phyloP scores from a whole-genome alignment of 1,284 basidiomycete species.

The Malassezia dermatis region DNA sequence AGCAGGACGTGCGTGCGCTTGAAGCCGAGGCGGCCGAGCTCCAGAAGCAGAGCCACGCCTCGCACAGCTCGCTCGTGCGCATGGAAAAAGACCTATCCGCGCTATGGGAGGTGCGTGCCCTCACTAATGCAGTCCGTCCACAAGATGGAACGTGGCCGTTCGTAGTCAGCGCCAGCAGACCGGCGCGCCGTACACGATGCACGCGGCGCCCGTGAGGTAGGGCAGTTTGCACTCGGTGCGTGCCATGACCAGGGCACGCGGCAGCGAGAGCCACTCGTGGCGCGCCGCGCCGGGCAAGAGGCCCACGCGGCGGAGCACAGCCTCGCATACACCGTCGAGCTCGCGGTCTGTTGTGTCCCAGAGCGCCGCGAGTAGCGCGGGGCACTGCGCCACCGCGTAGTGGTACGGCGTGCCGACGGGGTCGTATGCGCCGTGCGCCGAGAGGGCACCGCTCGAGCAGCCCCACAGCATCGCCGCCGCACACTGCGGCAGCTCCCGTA shows the following conservation, averaged over 20 bases:
- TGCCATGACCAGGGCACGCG: slow-evolving; percentile 68
- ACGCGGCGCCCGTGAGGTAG: slow-evolving; percentile 89
- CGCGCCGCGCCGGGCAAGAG: slow-evolving; percentile 50
- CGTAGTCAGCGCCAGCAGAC: slow-evolving; percentile 28
- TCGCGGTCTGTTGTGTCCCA: slow-evolving; percentile 99
- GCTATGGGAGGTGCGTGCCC: background rate
- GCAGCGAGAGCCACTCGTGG: slow-evolving; percentile 53
- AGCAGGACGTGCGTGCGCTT: slow-evolving; percentile 6
- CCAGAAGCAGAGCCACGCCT: slow-evolving; percentile 2
- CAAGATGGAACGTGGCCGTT: background rate
- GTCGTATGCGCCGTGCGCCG: slow-evolving; percentile 86
- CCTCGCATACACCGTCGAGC: slow-evolving; percentile 79
- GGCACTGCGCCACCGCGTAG: slow-evolving; percentile 91
- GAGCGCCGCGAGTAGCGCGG: slow-evolving; percentile 80
- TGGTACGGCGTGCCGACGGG: slow-evolving; percentile 78
- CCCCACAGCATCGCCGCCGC: slow-evolving; percentile 97
- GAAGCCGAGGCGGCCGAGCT: background rate
- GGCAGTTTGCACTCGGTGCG: slow-evolving; percentile 74
- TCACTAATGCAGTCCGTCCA: background rate
- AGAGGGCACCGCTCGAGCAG: slow-evolving; percentile 80
- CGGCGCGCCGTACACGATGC: slow-evolving; percentile 88
- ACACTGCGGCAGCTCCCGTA: slow-evolving; percentile 66
- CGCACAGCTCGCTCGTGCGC: background rate
- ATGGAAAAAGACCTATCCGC: background rate
- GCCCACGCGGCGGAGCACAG: slow-evolving; percentile 66